phyloP scores from a whole-genome alignment of 2,329 filamentous ascomycete genomes.

The Hypoxylon sp. region DNA sequence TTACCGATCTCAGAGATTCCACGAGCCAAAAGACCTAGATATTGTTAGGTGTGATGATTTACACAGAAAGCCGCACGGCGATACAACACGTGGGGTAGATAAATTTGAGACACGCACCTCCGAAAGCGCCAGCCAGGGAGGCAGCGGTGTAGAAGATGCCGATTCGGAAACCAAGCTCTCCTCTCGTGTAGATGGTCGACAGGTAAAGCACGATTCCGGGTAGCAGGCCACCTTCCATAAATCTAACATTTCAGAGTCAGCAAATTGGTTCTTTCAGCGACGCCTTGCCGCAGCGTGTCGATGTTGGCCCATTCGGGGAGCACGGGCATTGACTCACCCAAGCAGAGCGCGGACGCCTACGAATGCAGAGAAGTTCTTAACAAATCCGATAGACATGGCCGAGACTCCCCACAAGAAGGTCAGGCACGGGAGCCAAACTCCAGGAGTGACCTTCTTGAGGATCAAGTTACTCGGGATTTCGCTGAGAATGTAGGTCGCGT shows the following conservation, averaged over 20 bases:
- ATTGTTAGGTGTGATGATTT: slow-evolving; percentile 20
- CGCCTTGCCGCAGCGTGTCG: not conserved
- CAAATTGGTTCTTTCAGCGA: not conserved
- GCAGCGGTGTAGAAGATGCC: slow-evolving; percentile 76
- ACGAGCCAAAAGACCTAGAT: slow-evolving; percentile 65
- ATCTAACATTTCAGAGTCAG: slow-evolving; percentile 47
- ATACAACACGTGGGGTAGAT: no score
- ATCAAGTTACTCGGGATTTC: slow-evolving; percentile 74
- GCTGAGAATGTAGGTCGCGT: slow-evolving; percentile 72
- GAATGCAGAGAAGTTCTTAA: slow-evolving; percentile 66
- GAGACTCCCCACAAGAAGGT: slow-evolving; percentile 69
- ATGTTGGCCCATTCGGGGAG: not conserved
- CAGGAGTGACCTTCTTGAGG: slow-evolving; percentile 70
- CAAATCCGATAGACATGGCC: slow-evolving; percentile 68
- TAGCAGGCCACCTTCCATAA: slow-evolving; percentile 73
- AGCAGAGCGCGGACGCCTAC: slow-evolving; percentile 70
- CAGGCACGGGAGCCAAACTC: slow-evolving; percentile 69
- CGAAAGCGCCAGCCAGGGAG: slow-evolving; percentile 73
- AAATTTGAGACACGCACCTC: slow-evolving; percentile 54
- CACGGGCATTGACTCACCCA: slow-evolving; percentile 48
- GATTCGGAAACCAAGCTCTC: slow-evolving; percentile 71
- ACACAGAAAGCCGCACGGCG: not conserved
- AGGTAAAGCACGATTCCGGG: slow-evolving; percentile 77
- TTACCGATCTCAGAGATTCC: slow-evolving; percentile 70
- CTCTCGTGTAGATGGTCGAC: slow-evolving; percentile 69